Evolutionary conservation across 805 yeast species (phyloP).

Genomic region (Millerozyma miso): DNA sequence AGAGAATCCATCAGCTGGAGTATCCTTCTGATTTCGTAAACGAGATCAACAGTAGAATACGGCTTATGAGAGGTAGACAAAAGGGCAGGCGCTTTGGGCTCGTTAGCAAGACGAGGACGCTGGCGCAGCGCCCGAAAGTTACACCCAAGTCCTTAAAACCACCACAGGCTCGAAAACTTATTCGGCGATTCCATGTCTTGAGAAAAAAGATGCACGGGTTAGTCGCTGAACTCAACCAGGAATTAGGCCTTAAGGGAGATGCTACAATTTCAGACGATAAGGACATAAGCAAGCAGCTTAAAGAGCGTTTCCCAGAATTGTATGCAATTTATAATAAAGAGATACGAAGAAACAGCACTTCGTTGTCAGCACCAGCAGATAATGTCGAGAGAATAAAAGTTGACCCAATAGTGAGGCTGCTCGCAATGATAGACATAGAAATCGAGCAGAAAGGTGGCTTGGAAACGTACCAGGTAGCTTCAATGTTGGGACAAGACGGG

Average conservation of each 20-base stretch:
- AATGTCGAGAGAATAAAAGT: slow-evolving; percentile 7
- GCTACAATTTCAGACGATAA: slow-evolving; percentile 14
- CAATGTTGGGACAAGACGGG: slow-evolving; percentile 74
- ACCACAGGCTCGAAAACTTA: slow-evolving; percentile 65
- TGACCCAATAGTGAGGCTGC: slow-evolving; percentile 14
- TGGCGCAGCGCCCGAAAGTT: background rate
- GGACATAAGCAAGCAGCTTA: slow-evolving; percentile 13
- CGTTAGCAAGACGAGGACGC: background rate
- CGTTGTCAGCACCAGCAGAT: slow-evolving; percentile 4
- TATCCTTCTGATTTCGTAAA: no score
- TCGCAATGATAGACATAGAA: slow-evolving; percentile 61
- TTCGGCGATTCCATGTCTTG: slow-evolving; percentile 71
- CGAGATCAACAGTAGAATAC: no score
- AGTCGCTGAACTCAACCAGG: slow-evolving; percentile 23
- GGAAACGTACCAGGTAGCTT: slow-evolving; percentile 76
- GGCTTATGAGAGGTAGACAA: background rate
- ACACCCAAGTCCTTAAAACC: slow-evolving; percentile 57
- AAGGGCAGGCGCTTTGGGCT: background rate
- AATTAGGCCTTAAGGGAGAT: slow-evolving; percentile 5
- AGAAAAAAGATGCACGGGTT: slow-evolving; percentile 51
- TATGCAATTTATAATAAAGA: slow-evolving; percentile 3
- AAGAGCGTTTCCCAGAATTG: slow-evolving; percentile 2
- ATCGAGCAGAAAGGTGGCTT: slow-evolving; percentile 69
- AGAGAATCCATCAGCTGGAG: no score
- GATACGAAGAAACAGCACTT: slow-evolving; percentile 1